Evolutionary conservation across 352 stramenopile genomes (phyloP), one percentile per base, ranked within the genome.

Genomic region (Phytophthora cryptogea): DNA sequence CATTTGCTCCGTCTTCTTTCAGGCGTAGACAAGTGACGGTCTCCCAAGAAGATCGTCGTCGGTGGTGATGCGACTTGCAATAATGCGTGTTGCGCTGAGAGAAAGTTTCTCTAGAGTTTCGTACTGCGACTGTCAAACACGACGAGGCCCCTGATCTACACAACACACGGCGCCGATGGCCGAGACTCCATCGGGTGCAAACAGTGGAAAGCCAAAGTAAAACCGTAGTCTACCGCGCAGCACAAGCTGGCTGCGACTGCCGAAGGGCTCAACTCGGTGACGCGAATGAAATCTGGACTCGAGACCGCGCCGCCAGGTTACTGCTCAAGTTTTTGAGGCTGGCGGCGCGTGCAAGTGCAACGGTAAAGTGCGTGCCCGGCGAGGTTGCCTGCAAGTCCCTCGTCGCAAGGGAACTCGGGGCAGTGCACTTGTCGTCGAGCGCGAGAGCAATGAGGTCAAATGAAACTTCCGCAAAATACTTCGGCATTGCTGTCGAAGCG

Each of bases 141-240:
- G 59, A 33, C 71, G 63, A 49, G 66, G 66, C 39, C 83, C 66
- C 11, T 16, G 52, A 41, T 84, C 65, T 8, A 78, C 54, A 49
- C 73, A 84, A 59, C 76, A 86, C 33, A 87, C 59, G 4, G 76
- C 63, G 16, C 76, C 76, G 41, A 87, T 74, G 20, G 80, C 55
- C 9, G 64, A 69, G 16, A 66, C 49, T 40, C 63, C 63, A 40
- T 80, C 66, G 5, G 61, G 62, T 0, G 58, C 60, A 3, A 76
- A 39, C 30, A 87, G 35, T 7, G 79, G 74, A 52, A 87, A 87
- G 7, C 70, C 79, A 40, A 75, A 84, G 70, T 87, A 89, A 62
- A 86, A 89, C 14, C 68, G 70, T 40, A 72, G 53, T 14, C 63
- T 65, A 10, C 68, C 50, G 10, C 68, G 47, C 26, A 60, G 39